Evolutionary conservation across 176 grass and related monocot genomes (phyloP).

Genomic region (Calamus simplicifolius): DNA sequence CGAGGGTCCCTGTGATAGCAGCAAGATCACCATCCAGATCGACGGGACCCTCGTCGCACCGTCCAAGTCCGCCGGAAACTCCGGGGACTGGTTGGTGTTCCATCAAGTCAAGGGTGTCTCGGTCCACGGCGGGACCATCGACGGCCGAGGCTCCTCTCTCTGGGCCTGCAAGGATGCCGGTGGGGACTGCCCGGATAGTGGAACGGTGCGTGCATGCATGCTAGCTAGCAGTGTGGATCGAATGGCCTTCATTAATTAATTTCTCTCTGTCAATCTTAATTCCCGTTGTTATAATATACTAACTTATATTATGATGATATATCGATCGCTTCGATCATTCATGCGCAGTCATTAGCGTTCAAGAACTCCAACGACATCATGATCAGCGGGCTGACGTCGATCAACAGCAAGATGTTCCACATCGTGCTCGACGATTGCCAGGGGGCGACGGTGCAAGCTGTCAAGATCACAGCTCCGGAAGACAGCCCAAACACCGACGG

Average conservation of each 20-base stretch:
- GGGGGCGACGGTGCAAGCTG: constrained; percentile 41
- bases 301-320: too few relatives aligned
- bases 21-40: constrained; percentile 40
- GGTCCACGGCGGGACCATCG: constrained; percentile 59
- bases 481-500: constrained; percentile 91
- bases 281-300: too few relatives aligned
- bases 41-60: constrained; percentile 58
- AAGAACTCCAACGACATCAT: constrained; percentile 57
- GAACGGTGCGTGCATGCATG: constrained; percentile 42
- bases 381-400: constrained; percentile 55
- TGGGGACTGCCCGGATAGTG: constrained; percentile 31
- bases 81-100: constrained; percentile 68
- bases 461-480: constrained; percentile 47
- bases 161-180: constrained; percentile 44
- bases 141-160: constrained; percentile 58
- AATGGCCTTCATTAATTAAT: too few relatives aligned
- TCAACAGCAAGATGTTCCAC: constrained; percentile 75
- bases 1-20: constrained; percentile 50
- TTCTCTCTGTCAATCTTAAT: too few relatives aligned
- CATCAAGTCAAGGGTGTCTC: constrained; percentile 49
- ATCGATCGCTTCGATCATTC: too few relatives aligned
- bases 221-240: too few relatives aligned
- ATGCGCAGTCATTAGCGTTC: constrained; percentile 63
- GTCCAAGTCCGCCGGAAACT: constrained; percentile 13
- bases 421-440: constrained; percentile 50